phyloP scores from a whole-genome alignment of 2,329 filamentous ascomycete species.

The Aspergillus fumigatiaffinis region DNA sequence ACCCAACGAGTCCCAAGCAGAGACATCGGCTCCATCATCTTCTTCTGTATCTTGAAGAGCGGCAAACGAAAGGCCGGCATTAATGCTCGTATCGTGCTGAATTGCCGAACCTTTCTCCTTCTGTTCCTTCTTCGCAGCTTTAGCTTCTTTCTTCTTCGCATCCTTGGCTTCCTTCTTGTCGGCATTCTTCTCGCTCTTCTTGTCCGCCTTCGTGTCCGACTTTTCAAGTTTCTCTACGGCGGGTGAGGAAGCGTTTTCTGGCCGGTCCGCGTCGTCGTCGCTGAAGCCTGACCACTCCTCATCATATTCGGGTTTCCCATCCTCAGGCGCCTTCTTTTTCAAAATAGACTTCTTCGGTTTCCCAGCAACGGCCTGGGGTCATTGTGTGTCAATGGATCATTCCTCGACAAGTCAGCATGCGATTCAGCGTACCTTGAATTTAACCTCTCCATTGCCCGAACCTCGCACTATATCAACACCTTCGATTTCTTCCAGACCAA shows the following conservation, averaged over 20 bases:
- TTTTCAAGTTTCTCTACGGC: slow-evolving; percentile 10
- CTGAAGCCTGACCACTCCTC: slow-evolving; percentile 65
- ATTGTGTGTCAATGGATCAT: slow-evolving; percentile 3
- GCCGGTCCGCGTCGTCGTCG: slow-evolving; percentile 42
- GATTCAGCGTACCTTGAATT: slow-evolving; percentile 37
- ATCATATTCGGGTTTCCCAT: slow-evolving; percentile 35
- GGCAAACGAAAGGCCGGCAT: slow-evolving; percentile 34
- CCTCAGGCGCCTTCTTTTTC: slow-evolving; percentile 18
- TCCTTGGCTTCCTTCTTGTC: slow-evolving; percentile 8
- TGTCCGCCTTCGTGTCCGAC: slow-evolving; percentile 15
- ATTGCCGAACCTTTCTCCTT: slow-evolving; percentile 28
- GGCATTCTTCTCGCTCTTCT: slow-evolving; percentile 9
- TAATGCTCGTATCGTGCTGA: slow-evolving; percentile 31
- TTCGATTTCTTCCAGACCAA: slow-evolving; percentile 84
- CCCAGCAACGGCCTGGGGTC: slow-evolving; percentile 31
- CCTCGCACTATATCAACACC: slow-evolving; percentile 77
- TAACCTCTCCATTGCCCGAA: slow-evolving; percentile 50
- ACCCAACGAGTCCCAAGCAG: slow-evolving; percentile 71
- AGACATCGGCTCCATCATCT: slow-evolving; percentile 64
- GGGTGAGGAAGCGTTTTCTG: slow-evolving; percentile 10
- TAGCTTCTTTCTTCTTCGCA: slow-evolving; percentile 24
- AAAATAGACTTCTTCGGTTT: slow-evolving; percentile 32
- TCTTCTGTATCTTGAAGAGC: slow-evolving; percentile 41
- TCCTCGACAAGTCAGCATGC: background rate
- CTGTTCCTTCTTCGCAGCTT: slow-evolving; percentile 24